Conservation (phyloP, 345 rosid species). For the Eucalyptus virginea region DNA sequence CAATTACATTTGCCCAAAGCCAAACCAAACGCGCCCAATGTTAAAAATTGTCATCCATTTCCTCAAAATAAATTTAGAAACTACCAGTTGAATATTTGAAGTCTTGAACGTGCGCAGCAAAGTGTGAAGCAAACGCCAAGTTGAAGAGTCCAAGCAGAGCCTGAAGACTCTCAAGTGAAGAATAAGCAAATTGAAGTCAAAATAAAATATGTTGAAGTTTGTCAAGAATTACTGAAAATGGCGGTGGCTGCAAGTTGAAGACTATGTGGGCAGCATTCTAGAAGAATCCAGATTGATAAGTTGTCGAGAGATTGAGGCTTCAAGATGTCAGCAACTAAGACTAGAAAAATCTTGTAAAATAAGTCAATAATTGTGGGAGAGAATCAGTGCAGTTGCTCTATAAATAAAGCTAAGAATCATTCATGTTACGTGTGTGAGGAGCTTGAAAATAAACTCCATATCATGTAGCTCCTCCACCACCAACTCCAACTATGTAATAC, state of each 20-base stretch:
- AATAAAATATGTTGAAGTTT: too few species aligned
- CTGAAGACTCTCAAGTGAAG: background rate
- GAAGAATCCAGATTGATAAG: background rate
- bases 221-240: background rate
- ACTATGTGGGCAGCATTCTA: background rate
- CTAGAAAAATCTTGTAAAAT: background rate
- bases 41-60: background rate
- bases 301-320: background rate
- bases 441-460: background rate
- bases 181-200: background rate
- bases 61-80: background rate
- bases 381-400: background rate
- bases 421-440: background rate
- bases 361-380: background rate
- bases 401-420: background rate
- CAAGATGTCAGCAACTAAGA: too few species aligned
- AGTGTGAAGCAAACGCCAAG: background rate
- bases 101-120: background rate
- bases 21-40: background rate
- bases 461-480: background rate
- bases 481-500: background rate
- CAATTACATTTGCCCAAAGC: too few species aligned
- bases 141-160: background rate
- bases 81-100: background rate
- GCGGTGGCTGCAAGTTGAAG: background rate